Evolutionary conservation across 257 asterid genomes (phyloP).

Genomic region (Plantago ovata): DNA sequence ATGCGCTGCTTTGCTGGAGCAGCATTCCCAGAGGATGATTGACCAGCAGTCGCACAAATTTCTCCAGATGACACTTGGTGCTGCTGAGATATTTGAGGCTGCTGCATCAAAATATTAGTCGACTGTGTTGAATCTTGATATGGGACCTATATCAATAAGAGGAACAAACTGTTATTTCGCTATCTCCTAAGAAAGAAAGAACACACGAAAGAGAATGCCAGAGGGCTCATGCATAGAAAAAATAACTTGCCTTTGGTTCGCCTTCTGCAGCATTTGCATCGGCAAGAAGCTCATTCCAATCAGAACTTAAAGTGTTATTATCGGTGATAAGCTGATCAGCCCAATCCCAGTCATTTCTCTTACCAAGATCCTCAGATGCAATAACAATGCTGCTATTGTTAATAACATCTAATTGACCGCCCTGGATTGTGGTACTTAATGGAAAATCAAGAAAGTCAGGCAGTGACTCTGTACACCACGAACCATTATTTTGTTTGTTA

Average conservation of each 20-base stretch:
- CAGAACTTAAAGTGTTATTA: slow-evolving; percentile 49
- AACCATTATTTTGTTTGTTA: slow-evolving; percentile 36
- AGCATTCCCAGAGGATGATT: slow-evolving; percentile 59
- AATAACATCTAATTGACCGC: slow-evolving; percentile 39
- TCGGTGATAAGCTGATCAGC: slow-evolving; percentile 62
- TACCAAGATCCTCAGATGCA: slow-evolving; percentile 47
- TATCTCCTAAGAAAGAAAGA: slow-evolving; percentile 2
- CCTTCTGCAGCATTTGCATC: slow-evolving; percentile 43
- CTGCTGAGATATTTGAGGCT: slow-evolving; percentile 42
- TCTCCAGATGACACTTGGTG: slow-evolving; percentile 47
- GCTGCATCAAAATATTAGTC: slow-evolving; percentile 38
- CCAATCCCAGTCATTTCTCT: slow-evolving; percentile 65
- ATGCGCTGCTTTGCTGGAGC: slow-evolving; percentile 75
- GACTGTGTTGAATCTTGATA: slow-evolving; percentile 37
- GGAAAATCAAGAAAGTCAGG: slow-evolving; percentile 58
- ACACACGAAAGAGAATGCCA: slow-evolving; percentile 2
- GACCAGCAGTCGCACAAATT: slow-evolving; percentile 36
- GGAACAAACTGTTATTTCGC: slow-evolving; percentile 4
- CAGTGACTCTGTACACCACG: slow-evolving; percentile 63
- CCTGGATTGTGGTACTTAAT: slow-evolving; percentile 36
- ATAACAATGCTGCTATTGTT: slow-evolving; percentile 24
- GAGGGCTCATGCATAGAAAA: slow-evolving; percentile 17
- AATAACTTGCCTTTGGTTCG: slow-evolving; percentile 36
- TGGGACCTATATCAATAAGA: slow-evolving; percentile 28
- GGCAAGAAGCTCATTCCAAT: slow-evolving; percentile 56